Evolutionary conservation across 208 protist species (phyloP).

Genomic region (Leishmania braziliensis): DNA sequence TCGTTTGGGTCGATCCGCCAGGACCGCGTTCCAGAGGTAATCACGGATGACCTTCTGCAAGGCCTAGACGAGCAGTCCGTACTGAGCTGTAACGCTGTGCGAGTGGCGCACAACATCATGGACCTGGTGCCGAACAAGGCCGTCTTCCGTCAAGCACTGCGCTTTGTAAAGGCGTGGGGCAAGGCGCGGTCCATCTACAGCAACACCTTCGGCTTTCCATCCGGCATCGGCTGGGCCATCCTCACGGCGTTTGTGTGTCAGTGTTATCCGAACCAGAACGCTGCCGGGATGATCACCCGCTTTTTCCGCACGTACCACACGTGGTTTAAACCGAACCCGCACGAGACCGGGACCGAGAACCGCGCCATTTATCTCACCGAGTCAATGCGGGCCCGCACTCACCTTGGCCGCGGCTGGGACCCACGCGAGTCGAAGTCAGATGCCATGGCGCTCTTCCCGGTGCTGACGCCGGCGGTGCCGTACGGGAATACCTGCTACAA

Average conservation of each 20-base stretch:
- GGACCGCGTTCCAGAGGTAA: slow-evolving; percentile 91
- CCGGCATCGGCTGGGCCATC: slow-evolving; percentile 97
- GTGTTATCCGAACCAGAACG: slow-evolving; percentile 96
- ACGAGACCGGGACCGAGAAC: slow-evolving; percentile 80
- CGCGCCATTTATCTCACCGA: slow-evolving; percentile 90
- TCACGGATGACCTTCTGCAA: slow-evolving; percentile 91
- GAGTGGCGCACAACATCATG: slow-evolving; percentile 97
- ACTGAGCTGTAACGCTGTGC: slow-evolving; percentile 95
- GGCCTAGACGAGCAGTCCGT: slow-evolving; percentile 95
- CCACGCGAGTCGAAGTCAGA: slow-evolving; percentile 87
- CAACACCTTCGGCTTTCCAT: slow-evolving; percentile 97
- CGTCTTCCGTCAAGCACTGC: slow-evolving; percentile 94
- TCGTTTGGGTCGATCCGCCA: slow-evolving; percentile 94
- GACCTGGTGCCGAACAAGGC: slow-evolving; percentile 95
- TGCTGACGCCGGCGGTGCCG: slow-evolving; percentile 98
- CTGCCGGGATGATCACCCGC: slow-evolving; percentile 87
- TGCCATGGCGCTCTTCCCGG: slow-evolving; percentile 95
- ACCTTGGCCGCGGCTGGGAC: slow-evolving; percentile 84
- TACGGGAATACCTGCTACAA: slow-evolving; percentile 98
- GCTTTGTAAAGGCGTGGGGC: slow-evolving; percentile 98
- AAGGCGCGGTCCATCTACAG: slow-evolving; percentile 95
- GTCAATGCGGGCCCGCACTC: slow-evolving; percentile 68
- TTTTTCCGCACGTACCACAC: slow-evolving; percentile 95
- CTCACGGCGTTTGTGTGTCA: slow-evolving; percentile 97
- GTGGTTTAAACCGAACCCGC: slow-evolving; percentile 93